Evolutionary conservation across 169 alveolate species (phyloP).

Genomic region (Eimeria zaria): DNA sequence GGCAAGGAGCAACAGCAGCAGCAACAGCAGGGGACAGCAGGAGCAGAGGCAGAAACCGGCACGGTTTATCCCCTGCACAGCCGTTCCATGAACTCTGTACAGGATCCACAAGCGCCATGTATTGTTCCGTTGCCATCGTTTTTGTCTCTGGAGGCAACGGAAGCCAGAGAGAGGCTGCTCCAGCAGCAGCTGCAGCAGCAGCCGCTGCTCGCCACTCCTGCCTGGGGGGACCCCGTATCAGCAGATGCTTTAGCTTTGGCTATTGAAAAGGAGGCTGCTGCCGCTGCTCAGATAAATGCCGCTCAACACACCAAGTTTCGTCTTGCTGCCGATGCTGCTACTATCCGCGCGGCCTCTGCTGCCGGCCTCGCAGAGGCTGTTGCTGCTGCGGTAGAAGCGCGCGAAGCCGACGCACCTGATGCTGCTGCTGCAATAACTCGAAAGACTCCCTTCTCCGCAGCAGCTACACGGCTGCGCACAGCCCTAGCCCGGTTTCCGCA

Average conservation of each 20-base stretch:
- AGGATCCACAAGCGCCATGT: neutral
- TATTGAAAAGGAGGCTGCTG: neutral
- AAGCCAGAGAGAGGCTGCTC: slow-evolving; percentile 36
- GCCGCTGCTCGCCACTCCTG: slow-evolving; percentile 14
- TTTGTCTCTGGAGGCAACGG: neutral
- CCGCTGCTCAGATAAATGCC: neutral
- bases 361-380: slow-evolving; percentile 4
- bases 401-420: neutral
- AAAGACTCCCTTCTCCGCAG: slow-evolving; percentile 2
- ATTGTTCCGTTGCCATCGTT: slow-evolving; percentile 22
- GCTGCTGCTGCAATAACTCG: neutral
- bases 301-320: neutral
- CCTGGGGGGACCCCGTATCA: slow-evolving; percentile 18
- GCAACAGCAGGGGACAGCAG: neutral
- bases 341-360: slow-evolving; percentile 8
- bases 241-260: neutral
- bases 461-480: slow-evolving; percentile 1
- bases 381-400: neutral
- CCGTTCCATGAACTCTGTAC: neutral
- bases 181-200: slow-evolving; percentile 10
- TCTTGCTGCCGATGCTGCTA: neutral
- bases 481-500: neutral
- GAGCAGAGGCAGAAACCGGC: neutral
- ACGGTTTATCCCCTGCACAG: neutral
- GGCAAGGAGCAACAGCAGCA: neutral